These are phyloP conservation scores for Penicillium desertorum DNA, from an alignment of 495 filamentous ascomycete species.

Conservation along the genomic window DNA sequence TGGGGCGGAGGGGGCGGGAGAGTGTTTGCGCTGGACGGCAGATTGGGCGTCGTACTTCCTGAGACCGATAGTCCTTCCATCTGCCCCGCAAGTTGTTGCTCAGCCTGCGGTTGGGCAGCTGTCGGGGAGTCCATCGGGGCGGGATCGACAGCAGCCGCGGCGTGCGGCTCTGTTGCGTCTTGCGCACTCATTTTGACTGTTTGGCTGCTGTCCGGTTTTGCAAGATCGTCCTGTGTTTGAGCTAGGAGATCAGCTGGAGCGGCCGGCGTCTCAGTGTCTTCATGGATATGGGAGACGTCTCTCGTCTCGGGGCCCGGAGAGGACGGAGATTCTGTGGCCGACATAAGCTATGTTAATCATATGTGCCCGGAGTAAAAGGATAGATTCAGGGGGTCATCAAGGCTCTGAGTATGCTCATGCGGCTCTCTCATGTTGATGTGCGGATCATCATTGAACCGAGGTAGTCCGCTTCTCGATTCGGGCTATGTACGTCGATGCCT, in stretches of 20 bases:
- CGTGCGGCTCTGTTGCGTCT: constrained; percentile 7
- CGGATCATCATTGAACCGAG: constrained; percentile 33
- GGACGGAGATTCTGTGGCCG: constrained; percentile 33
- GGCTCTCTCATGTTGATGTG: constrained; percentile 30
- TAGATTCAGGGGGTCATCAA: constrained; percentile 30
- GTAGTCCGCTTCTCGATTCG: constrained; percentile 11
- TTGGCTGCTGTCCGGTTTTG: constrained; percentile 13
- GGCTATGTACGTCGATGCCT: neutral
- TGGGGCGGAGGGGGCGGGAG: constrained; percentile 44
- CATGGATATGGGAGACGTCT: constrained; percentile 25
- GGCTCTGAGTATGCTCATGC: constrained; percentile 15
- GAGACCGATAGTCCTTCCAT: constrained; percentile 42
- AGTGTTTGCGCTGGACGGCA: constrained; percentile 20
- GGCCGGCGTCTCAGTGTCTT: constrained; percentile 15
- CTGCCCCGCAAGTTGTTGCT: constrained; percentile 31
- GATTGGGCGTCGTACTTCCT: constrained; percentile 20
- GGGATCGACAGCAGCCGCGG: constrained; percentile 1
- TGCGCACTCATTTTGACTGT: constrained; percentile 22
- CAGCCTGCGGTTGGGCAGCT: constrained; percentile 16
- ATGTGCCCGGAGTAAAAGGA: constrained; percentile 56
- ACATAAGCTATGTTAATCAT: constrained; percentile 43
- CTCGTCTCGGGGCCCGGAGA: constrained; percentile 29
- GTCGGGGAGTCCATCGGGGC: constrained; percentile 9
- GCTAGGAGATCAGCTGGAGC: constrained; percentile 18
- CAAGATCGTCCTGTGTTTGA: constrained; percentile 26